Evolutionary conservation across 768 basidiomycete species (phyloP).

Genomic region (Suillus tomentosus): DNA sequence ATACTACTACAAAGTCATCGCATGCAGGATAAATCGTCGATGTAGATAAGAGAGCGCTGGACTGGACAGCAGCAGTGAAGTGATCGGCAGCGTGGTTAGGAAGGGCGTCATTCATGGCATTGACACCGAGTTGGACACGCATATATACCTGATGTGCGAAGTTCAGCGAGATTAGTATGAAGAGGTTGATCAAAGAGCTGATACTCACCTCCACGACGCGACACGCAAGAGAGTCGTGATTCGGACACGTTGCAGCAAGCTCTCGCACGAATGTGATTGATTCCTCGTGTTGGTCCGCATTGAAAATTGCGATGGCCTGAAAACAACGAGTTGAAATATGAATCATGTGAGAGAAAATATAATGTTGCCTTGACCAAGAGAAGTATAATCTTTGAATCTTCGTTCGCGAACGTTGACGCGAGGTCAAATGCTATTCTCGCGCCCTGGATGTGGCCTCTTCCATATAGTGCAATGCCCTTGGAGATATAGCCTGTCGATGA

Average conservation of each 20-base stretch:
- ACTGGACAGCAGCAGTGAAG: not conserved
- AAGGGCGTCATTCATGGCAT: not conserved
- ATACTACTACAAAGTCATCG: not conserved
- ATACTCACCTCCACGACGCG: not conserved
- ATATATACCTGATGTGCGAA: not conserved
- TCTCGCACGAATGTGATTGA: not conserved
- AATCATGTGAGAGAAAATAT: not conserved
- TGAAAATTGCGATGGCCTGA: not conserved
- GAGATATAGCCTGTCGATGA: not conserved
- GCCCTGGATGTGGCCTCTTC: not conserved
- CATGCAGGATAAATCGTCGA: not conserved
- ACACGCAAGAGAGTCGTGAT: not conserved
- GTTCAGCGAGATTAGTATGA: no score
- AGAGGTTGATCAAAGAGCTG: not conserved
- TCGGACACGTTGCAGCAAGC: not conserved
- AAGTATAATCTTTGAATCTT: not conserved
- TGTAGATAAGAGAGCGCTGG: not conserved
- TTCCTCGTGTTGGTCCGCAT: not conserved
- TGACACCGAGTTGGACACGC: not conserved
- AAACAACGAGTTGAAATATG: not conserved
- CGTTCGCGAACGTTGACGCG: not conserved
- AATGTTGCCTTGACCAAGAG: not conserved
- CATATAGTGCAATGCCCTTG: not conserved
- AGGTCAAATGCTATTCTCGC: not conserved
- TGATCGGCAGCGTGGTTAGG: not conserved